Evolutionary conservation across 176 grass and related monocot species (phyloP).

Genomic region (Themeda triandra): DNA sequence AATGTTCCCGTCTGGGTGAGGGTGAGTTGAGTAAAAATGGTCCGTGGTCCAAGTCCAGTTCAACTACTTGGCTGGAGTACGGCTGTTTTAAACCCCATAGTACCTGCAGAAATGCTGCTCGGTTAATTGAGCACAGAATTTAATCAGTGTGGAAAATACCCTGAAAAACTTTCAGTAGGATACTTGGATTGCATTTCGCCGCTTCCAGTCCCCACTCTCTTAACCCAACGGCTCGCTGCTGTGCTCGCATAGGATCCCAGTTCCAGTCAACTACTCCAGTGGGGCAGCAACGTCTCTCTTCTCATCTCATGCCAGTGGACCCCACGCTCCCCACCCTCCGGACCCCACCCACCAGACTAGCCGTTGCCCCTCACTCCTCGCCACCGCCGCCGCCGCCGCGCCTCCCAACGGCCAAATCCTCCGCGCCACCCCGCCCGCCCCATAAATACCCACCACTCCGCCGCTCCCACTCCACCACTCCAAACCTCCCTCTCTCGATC

Average conservation of each 20-base stretch:
- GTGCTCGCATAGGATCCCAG: not conserved
- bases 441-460: conserved; percentile 15
- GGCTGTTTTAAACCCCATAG: not conserved
- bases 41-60: not conserved
- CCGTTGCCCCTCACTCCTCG: conserved; percentile 14
- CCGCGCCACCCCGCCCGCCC: not conserved
- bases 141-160: not conserved
- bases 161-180: too few species aligned
- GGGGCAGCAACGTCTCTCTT: conserved; percentile 15
- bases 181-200: too few species aligned
- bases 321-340: not conserved
- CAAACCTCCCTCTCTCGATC: not conserved
- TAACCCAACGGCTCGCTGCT: not conserved
- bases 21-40: not conserved
- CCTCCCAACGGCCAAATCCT: not conserved
- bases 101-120: not conserved
- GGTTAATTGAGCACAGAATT: not conserved
- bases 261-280: not conserved
- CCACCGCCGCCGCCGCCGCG: not conserved
- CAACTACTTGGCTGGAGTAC: not conserved
- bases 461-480: not conserved
- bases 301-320: not conserved
- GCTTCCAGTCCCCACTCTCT: too few species aligned
- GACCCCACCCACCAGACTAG: conserved; percentile 26
- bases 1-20: not conserved